These are phyloP conservation scores for Neurospora sp. DNA, from an alignment of 495 filamentous ascomycete genomes.

Conservation along the genomic window DNA sequence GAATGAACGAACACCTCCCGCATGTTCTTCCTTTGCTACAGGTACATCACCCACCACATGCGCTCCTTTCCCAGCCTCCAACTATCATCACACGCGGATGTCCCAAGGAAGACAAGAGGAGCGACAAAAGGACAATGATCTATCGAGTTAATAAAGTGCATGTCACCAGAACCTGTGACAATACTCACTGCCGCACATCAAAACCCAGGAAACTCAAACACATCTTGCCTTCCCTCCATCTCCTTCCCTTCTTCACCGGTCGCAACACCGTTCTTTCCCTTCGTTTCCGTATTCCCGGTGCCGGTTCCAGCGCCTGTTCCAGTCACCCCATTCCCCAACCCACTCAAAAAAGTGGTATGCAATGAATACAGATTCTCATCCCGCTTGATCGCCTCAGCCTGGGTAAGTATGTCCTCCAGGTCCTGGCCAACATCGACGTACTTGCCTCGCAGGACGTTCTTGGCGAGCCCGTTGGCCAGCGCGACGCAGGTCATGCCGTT, in stretches of 20 bases:
- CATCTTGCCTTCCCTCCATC: background rate
- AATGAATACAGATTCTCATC: slow-evolving; percentile 16
- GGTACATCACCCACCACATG: too few relatives aligned
- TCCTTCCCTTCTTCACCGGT: background rate
- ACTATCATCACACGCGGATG: too few relatives aligned
- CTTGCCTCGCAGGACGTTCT: slow-evolving; percentile 15
- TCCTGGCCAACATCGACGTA: slow-evolving; percentile 27
- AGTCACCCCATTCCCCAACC: slow-evolving; percentile 11
- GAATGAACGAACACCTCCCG: too few relatives aligned
- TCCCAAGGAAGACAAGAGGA: too few relatives aligned
- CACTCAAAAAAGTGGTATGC: slow-evolving; percentile 21
- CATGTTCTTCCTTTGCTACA: too few relatives aligned
- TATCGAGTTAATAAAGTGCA: too few relatives aligned
- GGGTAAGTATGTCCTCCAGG: slow-evolving; percentile 22
- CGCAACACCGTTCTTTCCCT: background rate
- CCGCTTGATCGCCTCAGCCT: slow-evolving; percentile 12
- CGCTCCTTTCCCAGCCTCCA: too few relatives aligned
- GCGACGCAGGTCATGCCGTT: slow-evolving; percentile 28
- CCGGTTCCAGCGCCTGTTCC: background rate
- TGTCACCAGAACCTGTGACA: too few relatives aligned
- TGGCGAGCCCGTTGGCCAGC: slow-evolving; percentile 20
- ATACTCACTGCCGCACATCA: background rate
- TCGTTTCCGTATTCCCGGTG: background rate
- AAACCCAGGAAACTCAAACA: slow-evolving; percentile 23
- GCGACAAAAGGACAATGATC: too few relatives aligned